A percentile compares a stretch with the other conserved stretches of the same genome.
phyloP scores from a whole-genome alignment of 345 rosid species.

The Salix viminalis region DNA sequence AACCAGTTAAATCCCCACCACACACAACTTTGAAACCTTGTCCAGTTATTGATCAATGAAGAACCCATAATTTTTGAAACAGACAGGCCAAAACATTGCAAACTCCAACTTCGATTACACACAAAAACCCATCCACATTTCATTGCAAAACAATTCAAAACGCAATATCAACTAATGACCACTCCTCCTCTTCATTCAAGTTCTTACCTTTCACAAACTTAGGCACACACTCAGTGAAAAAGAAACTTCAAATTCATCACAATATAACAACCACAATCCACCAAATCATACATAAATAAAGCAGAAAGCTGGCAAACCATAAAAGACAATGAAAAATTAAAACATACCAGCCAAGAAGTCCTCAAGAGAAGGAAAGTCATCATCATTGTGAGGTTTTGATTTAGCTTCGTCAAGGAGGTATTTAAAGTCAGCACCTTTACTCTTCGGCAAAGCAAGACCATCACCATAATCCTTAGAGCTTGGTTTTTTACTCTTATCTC shows the following conservation, averaged over 20 bases:
- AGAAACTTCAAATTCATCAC: too few species aligned
- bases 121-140: not conserved
- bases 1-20: not conserved
- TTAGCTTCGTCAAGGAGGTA: conserved; percentile 67
- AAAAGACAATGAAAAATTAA: too few species aligned
- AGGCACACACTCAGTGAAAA: not conserved
- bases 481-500: conserved; percentile 6
- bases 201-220: not conserved
- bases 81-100: not conserved
- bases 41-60: not conserved
- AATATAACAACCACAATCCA: too few species aligned
- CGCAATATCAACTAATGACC: not conserved
- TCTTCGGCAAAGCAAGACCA: conserved; percentile 45
- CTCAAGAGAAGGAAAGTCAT: conserved; percentile 42
- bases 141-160: not conserved
- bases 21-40: not conserved
- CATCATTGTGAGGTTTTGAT: conserved; percentile 40
- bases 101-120: not conserved
- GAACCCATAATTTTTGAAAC: not conserved
- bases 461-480: not conserved
- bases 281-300: too few species aligned
- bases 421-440: conserved; percentile 75
- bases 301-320: too few species aligned
- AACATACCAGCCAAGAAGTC: conserved; percentile 57
- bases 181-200: not conserved